Evolutionary conservation across 352 stramenopile genomes (phyloP).

Genomic region (Phytophthora pisi): DNA sequence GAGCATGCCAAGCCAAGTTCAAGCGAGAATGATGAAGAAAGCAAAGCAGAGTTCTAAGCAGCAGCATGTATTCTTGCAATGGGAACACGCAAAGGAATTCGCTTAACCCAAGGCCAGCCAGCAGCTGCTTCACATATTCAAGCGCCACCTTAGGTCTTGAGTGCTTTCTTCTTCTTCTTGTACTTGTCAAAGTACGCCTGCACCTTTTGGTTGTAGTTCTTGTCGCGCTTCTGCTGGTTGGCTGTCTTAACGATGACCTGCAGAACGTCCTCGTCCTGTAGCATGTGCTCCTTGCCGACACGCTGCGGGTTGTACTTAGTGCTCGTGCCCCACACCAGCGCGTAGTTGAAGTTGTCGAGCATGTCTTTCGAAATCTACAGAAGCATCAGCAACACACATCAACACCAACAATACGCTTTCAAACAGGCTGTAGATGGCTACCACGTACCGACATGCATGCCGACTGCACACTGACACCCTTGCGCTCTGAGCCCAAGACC

Average conservation of each 20-base stretch:
- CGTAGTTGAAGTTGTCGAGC: conserved; percentile 98
- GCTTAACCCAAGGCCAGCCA: conserved; percentile 2
- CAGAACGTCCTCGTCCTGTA: conserved; percentile 98
- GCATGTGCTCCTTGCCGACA: conserved; percentile 93
- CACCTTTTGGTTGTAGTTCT: conserved; percentile 96
- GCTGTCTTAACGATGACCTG: conserved; percentile 99
- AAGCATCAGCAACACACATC: background rate
- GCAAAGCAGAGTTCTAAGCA: conserved; percentile 8
- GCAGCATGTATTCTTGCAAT: conserved; percentile 28
- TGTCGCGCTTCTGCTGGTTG: conserved; percentile 98
- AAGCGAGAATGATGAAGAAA: conserved; percentile 12
- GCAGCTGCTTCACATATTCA: conserved; percentile 1
- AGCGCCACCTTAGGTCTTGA: conserved; percentile 72
- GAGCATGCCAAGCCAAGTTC: background rate
- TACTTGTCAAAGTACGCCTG: conserved; percentile 97
- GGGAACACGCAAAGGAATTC: conserved; percentile 18
- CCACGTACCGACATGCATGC: conserved; percentile 83
- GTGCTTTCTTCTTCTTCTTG: conserved; percentile 95
- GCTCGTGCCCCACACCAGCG: conserved; percentile 97
- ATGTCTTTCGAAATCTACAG: conserved; percentile 91
- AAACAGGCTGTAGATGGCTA: background rate
- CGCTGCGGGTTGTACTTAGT: conserved; percentile 99
- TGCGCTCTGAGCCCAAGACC: conserved; percentile 84
- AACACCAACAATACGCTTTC: background rate
- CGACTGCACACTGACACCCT: conserved; percentile 80